These are phyloP conservation scores for Suhomyces prunicola DNA, from an alignment of 805 yeast species.

Conservation along the genomic window DNA sequence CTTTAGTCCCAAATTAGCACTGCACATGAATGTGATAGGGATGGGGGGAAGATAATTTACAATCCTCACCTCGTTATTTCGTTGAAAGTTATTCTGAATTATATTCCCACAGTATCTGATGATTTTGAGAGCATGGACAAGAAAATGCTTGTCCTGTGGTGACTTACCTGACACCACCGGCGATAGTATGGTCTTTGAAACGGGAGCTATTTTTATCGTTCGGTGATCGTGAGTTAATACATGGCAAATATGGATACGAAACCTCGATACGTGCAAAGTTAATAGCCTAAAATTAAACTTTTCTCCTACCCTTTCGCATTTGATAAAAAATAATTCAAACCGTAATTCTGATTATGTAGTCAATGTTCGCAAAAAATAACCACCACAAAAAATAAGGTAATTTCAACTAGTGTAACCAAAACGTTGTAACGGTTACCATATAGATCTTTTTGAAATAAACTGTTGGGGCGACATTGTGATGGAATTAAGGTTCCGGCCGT, in stretches of 20 bases:
- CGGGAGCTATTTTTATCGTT: neutral
- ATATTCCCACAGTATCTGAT: neutral
- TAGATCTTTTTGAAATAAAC: neutral
- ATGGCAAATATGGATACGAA: neutral
- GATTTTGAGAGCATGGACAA: too few relatives aligned
- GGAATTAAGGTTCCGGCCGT: neutral
- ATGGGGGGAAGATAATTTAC: neutral
- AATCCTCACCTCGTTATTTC: neutral
- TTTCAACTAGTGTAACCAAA: neutral
- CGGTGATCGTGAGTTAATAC: neutral
- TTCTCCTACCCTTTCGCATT: neutral
- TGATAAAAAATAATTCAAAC: neutral
- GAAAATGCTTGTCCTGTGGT: neutral
- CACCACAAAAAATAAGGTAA: neutral
- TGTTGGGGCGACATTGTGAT: neutral
- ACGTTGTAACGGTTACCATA: neutral
- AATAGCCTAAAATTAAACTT: neutral
- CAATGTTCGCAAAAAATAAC: neutral
- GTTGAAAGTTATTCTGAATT: neutral
- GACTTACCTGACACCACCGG: neutral
- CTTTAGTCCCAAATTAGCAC: neutral
- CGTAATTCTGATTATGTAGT: neutral
- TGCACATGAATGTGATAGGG: neutral
- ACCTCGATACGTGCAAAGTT: neutral
- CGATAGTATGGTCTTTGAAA: too few relatives aligned